Base-by-base conservation (phyloP, 331 rosid genomes). In the Quercus phellos region DNA sequence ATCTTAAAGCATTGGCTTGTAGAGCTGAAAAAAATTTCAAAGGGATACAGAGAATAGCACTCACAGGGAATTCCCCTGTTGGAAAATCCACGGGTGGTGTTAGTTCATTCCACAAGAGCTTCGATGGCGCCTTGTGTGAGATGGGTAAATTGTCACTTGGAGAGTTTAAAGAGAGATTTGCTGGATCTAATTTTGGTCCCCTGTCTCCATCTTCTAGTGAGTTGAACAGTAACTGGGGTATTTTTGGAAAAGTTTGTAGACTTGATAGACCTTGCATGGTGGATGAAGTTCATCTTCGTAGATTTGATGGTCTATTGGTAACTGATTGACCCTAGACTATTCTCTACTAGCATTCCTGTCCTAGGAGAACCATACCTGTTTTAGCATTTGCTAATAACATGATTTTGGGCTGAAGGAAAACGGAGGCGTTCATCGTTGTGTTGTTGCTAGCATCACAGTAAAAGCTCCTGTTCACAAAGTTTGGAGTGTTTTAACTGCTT, bases 271-370 rank as follows among this genome's bases (percentile, higher is more conserved):
- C 93, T 83, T 86, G 97, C 80, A 73, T 89, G 81, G 99, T 94
- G 68, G 99, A 94, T 85, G 99, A 94, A 84, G 94, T 94, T 88
- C 97, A 94, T 82, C 97, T 94, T 78, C 97, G 99, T 68, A 88
- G 99, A 92, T 92, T 90, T 24, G 99, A 94, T 79, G 99, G 97
- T 72, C 92, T 92, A 86, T 79, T 92, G 97, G 99, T 94, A 92
- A 80, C 71, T 61, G 53, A 43, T 67, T 69, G 26, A 54, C 68
- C 34, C 85, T 68, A 12, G 81, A 78, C 75, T 82, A 54, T 61
- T 77, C 34, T 71, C 24, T 32, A 46, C 51, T 79, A 74, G 46
- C 74, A 54, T 77, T 74, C 70, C 58, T 43, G 58, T 78, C 60
- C 59, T 63, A 67, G 71, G 55, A 43, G 30, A 61, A 32, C 78